These are phyloP conservation scores for Xerocomus spinulosus DNA, from an alignment of 768 basidiomycete genomes.

Conservation along the genomic window DNA sequence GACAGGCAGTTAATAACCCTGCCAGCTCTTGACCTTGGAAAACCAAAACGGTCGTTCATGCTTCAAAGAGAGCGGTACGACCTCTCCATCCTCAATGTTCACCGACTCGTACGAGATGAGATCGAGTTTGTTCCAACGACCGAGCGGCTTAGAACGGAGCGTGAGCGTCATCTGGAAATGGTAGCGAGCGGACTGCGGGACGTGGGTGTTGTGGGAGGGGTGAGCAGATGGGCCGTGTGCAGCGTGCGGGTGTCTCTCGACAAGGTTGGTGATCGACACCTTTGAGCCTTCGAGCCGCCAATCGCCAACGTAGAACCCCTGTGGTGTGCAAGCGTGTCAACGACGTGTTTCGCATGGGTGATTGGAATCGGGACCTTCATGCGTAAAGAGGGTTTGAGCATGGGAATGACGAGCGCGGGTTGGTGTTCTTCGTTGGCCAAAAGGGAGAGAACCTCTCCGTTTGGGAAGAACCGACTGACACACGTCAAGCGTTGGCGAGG, in stretches of 20 bases:
- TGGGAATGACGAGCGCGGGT: constrained; percentile 69
- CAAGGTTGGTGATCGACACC: constrained; percentile 59
- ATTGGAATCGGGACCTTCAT: constrained; percentile 53
- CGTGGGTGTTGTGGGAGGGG: constrained; percentile 5
- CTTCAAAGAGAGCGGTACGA: constrained; percentile 63
- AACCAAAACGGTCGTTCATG: constrained; percentile 93
- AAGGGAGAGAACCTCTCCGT: constrained; percentile 82
- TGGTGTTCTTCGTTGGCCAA: constrained; percentile 73
- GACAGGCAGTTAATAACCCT: constrained; percentile 16
- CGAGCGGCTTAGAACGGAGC: constrained; percentile 67
- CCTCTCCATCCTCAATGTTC: constrained; percentile 70
- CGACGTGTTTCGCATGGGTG: background rate
- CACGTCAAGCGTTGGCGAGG: constrained; percentile 2
- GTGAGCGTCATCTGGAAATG: constrained; percentile 69
- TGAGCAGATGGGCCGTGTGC: constrained; percentile 6
- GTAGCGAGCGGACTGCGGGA: constrained; percentile 42
- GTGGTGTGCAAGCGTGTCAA: constrained; percentile 4
- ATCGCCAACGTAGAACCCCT: constrained; percentile 71
- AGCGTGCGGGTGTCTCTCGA: constrained; percentile 36
- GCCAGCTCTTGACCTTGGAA: constrained; percentile 78
- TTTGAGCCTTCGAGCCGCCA: constrained; percentile 66
- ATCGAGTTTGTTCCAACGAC: constrained; percentile 80
- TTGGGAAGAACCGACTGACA: constrained; percentile 76
- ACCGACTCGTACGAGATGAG: constrained; percentile 72
- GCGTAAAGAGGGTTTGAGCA: constrained; percentile 69